Evolutionary conservation across 495 filamentous ascomycete species (phyloP).

Genomic region (Oleoguttula mirabilis): DNA sequence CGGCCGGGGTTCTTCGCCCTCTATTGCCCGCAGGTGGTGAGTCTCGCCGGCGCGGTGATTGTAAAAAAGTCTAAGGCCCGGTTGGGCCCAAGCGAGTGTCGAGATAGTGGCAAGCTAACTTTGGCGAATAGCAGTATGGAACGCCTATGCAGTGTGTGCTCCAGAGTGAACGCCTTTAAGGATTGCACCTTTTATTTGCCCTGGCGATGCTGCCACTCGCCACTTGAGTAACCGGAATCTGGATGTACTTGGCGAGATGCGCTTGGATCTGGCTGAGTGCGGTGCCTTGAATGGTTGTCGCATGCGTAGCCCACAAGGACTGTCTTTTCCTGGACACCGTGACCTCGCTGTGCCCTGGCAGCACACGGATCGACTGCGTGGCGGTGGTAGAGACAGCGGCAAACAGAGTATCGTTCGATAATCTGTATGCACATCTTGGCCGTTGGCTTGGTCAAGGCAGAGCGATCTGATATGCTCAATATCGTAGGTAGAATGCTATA

Average conservation of each 20-base stretch:
- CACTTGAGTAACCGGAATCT: slow-evolving; percentile 46
- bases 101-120: too few relatives aligned
- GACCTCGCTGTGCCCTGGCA: slow-evolving; percentile 57
- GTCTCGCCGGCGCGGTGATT: too few relatives aligned
- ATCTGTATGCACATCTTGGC: slow-evolving; percentile 58
- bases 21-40: too few relatives aligned
- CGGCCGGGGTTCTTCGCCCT: too few relatives aligned
- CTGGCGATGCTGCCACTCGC: slow-evolving; percentile 2
- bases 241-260: slow-evolving; percentile 15
- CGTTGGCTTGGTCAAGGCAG: background rate
- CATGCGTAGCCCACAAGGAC: slow-evolving; percentile 75
- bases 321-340: slow-evolving; percentile 57
- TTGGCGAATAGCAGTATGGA: too few relatives aligned
- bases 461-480: background rate
- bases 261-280: slow-evolving; percentile 22
- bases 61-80: too few relatives aligned
- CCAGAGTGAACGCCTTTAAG: too few relatives aligned
- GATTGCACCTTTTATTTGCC: too few relatives aligned
- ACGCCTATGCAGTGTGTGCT: too few relatives aligned
- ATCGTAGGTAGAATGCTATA: background rate
- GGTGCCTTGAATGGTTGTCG: slow-evolving; percentile 41
- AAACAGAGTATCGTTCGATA: slow-evolving; percentile 65
- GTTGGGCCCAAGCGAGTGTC: too few relatives aligned
- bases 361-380: slow-evolving; percentile 66
- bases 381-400: slow-evolving; percentile 68